A percentile compares a stretch with the other conserved stretches of the same genome.
phyloP scores from a whole-genome alignment of 768 basidiomycete genomes.

The Phaeotremella fagi region DNA sequence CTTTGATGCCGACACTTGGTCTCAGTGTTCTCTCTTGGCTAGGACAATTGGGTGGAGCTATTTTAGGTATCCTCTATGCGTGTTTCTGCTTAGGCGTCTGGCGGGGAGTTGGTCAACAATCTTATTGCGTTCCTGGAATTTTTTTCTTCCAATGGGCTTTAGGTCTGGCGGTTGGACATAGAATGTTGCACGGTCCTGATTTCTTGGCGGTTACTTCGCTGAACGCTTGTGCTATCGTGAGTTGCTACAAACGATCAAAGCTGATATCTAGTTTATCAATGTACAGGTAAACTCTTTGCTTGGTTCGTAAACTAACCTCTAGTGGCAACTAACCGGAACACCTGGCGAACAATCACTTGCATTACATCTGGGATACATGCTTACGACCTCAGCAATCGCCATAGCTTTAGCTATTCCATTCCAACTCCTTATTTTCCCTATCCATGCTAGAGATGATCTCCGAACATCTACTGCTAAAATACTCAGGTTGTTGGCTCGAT shows the following conservation, averaged over 20 bases:
- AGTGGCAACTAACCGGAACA: conserved; percentile 3
- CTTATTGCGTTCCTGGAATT: conserved; percentile 1
- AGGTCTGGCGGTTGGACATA: neutral
- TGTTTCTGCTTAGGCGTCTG: conserved; percentile 1
- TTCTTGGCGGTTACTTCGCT: conserved; percentile 8
- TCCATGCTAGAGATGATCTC: neutral
- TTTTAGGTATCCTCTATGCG: neutral
- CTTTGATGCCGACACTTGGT: conserved; percentile 1
- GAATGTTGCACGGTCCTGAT: conserved; percentile 5
- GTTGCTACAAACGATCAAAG: neutral
- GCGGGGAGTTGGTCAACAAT: neutral
- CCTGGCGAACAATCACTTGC: neutral
- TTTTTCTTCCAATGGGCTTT: conserved; percentile 3
- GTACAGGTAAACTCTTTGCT: neutral
- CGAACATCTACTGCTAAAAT: conserved; percentile 3
- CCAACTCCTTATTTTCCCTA: conserved; percentile 5
- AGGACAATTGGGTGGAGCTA: conserved; percentile 7
- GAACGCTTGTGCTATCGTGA: conserved; percentile 10
- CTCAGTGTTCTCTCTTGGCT: conserved; percentile 7
- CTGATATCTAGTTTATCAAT: conserved; percentile 9
- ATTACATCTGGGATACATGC: conserved; percentile 10
- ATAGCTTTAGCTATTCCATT: conserved; percentile 9
- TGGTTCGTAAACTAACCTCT: neutral
- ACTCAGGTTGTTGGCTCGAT: neutral
- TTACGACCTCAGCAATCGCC: conserved; percentile 5